Conservation (phyloP, 176 grass and related monocot species). For the Musa schizocarpa region DNA sequence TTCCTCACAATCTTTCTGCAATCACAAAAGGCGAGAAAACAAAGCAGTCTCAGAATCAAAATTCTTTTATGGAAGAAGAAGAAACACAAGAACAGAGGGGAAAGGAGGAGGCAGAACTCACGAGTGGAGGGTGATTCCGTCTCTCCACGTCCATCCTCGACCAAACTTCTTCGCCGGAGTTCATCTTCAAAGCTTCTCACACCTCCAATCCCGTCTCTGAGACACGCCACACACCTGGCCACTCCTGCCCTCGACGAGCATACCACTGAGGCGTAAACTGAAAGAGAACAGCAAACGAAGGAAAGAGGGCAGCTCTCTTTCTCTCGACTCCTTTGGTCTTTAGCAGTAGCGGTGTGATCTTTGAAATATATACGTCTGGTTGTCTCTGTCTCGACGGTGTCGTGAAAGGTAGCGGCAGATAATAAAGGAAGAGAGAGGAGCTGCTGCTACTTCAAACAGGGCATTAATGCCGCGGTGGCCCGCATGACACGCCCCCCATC, state of each 20-base stretch:
- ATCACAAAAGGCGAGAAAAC: background rate
- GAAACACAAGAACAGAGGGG: background rate
- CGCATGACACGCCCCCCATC: background rate
- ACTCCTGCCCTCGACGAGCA: no score
- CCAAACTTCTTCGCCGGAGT: background rate
- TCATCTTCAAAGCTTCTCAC: background rate
- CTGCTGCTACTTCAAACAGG: background rate
- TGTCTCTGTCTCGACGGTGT: no score
- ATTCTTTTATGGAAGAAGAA: background rate
- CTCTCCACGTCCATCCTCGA: conserved; percentile 35
- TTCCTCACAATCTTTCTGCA: background rate
- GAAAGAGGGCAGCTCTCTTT: background rate
- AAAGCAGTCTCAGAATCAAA: no score
- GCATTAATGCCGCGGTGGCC: background rate
- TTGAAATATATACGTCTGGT: no score
- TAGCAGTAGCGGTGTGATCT: no score
- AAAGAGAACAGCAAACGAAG: background rate
- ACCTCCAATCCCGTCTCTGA: background rate
- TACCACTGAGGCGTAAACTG: background rate
- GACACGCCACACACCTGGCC: background rate
- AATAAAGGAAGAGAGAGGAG: no score
- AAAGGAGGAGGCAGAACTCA: conserved; percentile 24
- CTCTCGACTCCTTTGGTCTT: no score
- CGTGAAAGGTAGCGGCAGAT: no score
- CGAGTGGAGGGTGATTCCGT: conserved; percentile 48